These are phyloP conservation scores for Hypocrella siamensis DNA, from an alignment of 2,329 filamentous ascomycete species.

Conservation along the genomic window DNA sequence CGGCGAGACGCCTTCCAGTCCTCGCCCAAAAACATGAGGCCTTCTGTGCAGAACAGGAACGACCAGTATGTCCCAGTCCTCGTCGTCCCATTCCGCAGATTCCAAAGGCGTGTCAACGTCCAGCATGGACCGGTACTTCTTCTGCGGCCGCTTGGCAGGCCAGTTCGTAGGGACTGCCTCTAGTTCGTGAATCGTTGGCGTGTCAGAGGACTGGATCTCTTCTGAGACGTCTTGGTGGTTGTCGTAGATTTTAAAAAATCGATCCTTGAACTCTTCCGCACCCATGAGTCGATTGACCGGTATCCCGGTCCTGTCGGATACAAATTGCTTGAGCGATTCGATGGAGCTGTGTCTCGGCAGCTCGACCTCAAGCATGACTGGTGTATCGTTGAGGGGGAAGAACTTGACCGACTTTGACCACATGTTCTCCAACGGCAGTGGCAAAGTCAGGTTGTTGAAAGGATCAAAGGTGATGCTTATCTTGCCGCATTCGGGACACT, in stretches of 20 bases:
- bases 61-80: conserved; percentile 48
- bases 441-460: conserved; percentile 86
- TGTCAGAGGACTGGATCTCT: conserved; percentile 49
- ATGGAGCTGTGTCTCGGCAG: conserved; percentile 62
- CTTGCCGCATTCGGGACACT: conserved; percentile 82
- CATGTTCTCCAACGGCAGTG: conserved; percentile 71
- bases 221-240: conserved; percentile 55
- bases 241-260: conserved; percentile 76
- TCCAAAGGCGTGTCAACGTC: conserved; percentile 25
- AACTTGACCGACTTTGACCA: conserved; percentile 65
- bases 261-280: conserved; percentile 67
- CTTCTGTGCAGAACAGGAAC: conserved; percentile 55
- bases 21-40: conserved; percentile 14
- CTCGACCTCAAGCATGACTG: conserved; percentile 62
- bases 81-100: conserved; percentile 41
- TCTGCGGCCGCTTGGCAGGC: conserved; percentile 33
- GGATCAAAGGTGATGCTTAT: conserved; percentile 98
- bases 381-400: conserved; percentile 57
- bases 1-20: conserved; percentile 18
- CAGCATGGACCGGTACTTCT: conserved; percentile 35
- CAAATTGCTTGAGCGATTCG: conserved; percentile 50
- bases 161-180: conserved; percentile 68
- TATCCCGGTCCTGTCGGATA: conserved; percentile 53
- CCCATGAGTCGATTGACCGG: conserved; percentile 54
- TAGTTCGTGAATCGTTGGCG: conserved; percentile 60